Evolutionary conservation across 1,284 basidiomycete genomes (phyloP), one percentile per base, ranked within the genome.

Genomic region (Fomitopsis schrenkii): DNA sequence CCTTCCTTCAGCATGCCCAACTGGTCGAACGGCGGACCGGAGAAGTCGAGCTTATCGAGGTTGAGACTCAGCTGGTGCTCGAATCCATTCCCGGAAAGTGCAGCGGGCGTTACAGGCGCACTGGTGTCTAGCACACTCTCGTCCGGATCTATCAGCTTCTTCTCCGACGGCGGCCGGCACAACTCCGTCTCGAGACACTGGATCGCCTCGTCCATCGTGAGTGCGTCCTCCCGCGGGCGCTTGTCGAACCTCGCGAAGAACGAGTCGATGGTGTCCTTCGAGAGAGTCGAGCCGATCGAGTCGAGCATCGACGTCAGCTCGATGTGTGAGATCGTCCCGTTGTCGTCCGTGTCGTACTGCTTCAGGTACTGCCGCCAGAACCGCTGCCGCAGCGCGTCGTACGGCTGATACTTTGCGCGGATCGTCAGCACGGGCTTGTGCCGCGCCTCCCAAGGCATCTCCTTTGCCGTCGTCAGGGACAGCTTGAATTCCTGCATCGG

Each of bases 241-340:
- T 94, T 94, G 66, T 82, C 81, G 70, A 82, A 85, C 6, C 85
- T 82, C 8, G 79, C 84, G 76, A 91, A 98, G 82, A 95, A 97
- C 7, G 83, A 81, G 66, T 90, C 83, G 64, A 96, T 79, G 1
- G 97, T 99, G 55, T 86, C 80, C 0, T 75, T 77, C 3, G 93
- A 93, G 42, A 99, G 84, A 0, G 97, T 98, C 2, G 95, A 97
- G 3, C 96, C 95, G 35, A 99, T 86, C 5, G 95, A 97, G 77
- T 98, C 95, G 57, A 99, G 88, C 94, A 98, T 97, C n/a, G 93
- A 91, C 0, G 90, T 91, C 28, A 99, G 80, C 75, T 99, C 97
- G 58, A 97, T 79, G 63, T 89, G 87, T 0, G 94, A 96, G 44
- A 97, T 77, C 1, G 82, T 76, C n/a, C 80, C 79, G 0, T 87